These are phyloP conservation scores for Diaporthe ilicicola DNA, from an alignment of 2,329 filamentous ascomycete genomes.

Conservation along the genomic window DNA sequence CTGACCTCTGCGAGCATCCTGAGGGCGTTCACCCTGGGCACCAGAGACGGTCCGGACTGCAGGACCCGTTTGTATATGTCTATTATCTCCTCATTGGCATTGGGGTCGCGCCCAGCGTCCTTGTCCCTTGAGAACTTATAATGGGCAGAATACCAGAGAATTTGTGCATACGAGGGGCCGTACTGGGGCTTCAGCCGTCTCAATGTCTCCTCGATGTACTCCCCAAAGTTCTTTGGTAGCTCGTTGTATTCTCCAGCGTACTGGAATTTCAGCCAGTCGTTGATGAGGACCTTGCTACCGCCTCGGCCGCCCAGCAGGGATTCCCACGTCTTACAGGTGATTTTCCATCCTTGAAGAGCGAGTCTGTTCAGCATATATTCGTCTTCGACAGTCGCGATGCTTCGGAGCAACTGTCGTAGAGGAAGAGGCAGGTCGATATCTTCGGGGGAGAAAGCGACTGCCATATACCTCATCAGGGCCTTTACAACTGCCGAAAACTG, in stretches of 20 bases:
- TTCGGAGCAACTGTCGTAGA: conserved; percentile 12
- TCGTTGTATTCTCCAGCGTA: conserved; percentile 16
- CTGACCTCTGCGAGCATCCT: conserved; percentile 12
- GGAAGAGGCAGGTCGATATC: conserved; percentile 9
- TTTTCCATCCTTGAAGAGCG: conserved; percentile 24
- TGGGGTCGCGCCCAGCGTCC: conserved; percentile 10
- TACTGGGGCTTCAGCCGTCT: background rate
- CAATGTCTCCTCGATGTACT: conserved; percentile 13
- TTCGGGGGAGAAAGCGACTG: background rate
- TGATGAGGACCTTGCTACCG: conserved; percentile 16
- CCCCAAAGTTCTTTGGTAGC: conserved; percentile 7
- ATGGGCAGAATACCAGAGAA: conserved; percentile 19
- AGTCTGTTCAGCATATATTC: conserved; percentile 22
- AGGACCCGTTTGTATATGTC: conserved; percentile 1
- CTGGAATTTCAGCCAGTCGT: conserved; percentile 10
- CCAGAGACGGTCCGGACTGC: background rate
- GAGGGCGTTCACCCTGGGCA: background rate
- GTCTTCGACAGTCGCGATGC: conserved; percentile 27
- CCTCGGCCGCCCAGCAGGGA: conserved; percentile 8
- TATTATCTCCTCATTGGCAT: background rate
- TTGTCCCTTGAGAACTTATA: conserved; percentile 13
- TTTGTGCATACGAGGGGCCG: conserved; percentile 5
- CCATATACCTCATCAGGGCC: conserved; percentile 22
- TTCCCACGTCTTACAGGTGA: conserved; percentile 29
- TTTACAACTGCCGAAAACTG: conserved; percentile 29